Conservation (phyloP, 1,139 yeast species). For the Nematodospora anomalae region DNA sequence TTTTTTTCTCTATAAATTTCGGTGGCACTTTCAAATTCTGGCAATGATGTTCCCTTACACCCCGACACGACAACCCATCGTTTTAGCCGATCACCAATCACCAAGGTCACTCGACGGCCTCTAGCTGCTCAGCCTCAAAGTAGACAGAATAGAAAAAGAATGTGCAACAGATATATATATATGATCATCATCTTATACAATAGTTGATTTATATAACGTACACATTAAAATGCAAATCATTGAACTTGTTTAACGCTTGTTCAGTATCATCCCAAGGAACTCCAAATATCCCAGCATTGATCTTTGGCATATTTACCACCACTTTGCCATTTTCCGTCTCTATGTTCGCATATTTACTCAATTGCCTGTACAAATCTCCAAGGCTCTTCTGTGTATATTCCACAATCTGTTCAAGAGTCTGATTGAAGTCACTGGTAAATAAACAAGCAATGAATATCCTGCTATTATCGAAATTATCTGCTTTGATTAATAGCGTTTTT, state of each 20-base stretch:
- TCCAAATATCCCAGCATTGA: slow-evolving; percentile 75
- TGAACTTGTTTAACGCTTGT: slow-evolving; percentile 33
- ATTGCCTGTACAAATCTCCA: slow-evolving; percentile 37
- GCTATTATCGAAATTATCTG: slow-evolving; percentile 28
- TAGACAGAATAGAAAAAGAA: background rate
- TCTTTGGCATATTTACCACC: slow-evolving; percentile 65
- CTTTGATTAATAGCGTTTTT: slow-evolving; percentile 48
- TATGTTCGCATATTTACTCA: slow-evolving; percentile 14
- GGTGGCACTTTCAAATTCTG: slow-evolving; percentile 1
- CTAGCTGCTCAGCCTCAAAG: background rate
- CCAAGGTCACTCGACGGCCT: background rate
- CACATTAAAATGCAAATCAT: slow-evolving; percentile 39
- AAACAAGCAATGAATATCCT: slow-evolving; percentile 51
- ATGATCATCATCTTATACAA: too few species aligned
- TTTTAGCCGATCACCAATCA: too few species aligned
- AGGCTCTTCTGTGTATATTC: slow-evolving; percentile 49
- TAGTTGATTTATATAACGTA: slow-evolving; percentile 30
- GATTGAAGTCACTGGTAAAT: slow-evolving; percentile 57
- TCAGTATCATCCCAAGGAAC: slow-evolving; percentile 81
- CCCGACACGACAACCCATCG: too few species aligned
- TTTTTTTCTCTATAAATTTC: too few species aligned
- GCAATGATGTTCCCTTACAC: too few species aligned
- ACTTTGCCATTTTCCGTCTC: slow-evolving; percentile 16
- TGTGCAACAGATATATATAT: too few species aligned
- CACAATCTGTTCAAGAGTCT: slow-evolving; percentile 41